Percentiles rank a stretch among this genome's conserved stretches.
Evolutionary conservation across 768 basidiomycete genomes (phyloP).

Genomic region (Hygrocybe punicea): DNA sequence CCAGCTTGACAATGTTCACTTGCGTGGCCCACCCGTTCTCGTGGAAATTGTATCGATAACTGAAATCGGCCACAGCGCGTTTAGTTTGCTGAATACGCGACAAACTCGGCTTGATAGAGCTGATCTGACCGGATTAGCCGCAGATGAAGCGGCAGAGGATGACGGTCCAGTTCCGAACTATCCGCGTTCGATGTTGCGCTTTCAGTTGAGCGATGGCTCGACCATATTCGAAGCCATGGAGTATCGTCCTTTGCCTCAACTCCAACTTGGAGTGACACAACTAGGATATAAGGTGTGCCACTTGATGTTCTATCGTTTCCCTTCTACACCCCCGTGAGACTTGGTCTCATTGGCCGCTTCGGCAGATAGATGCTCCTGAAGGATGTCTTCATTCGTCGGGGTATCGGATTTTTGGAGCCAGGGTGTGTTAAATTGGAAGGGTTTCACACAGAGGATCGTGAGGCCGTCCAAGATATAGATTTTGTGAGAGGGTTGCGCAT

Average conservation of each 20-base stretch:
- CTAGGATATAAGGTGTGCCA: constrained; percentile 75
- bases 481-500: constrained; percentile 60
- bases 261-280: constrained; percentile 71
- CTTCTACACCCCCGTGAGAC: background rate
- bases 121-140: constrained; percentile 37
- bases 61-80: constrained; percentile 83
- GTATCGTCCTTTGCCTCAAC: constrained; percentile 58
- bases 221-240: constrained; percentile 72
- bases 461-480: constrained; percentile 51
- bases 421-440: constrained; percentile 58
- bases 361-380: constrained; percentile 60
- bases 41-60: constrained; percentile 76
- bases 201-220: constrained; percentile 78
- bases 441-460: constrained; percentile 61
- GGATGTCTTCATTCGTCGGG: constrained; percentile 62
- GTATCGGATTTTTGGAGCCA: constrained; percentile 77
- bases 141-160: constrained; percentile 46
- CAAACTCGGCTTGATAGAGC: constrained; percentile 14
- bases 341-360: background rate
- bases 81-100: constrained; percentile 67
- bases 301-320: background rate
- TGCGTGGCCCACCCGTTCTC: constrained; percentile 51
- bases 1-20: constrained; percentile 31
- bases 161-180: constrained; percentile 74
- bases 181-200: constrained; percentile 71